phyloP scores from a whole-genome alignment of 345 rosid species.

The Moringa oleifera region DNA sequence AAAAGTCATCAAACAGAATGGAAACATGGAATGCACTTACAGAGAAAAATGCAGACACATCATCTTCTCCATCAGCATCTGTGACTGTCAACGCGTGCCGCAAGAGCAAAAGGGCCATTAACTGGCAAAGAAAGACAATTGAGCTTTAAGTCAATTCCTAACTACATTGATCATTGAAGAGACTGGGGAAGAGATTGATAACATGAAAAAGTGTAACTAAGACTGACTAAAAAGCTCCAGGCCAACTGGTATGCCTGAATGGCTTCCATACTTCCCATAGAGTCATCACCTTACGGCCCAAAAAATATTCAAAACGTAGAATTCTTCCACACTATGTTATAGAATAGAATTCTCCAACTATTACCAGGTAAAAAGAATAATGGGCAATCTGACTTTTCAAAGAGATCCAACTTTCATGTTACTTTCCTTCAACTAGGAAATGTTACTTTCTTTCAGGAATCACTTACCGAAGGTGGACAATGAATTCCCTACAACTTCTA shows the following conservation, averaged over 20 bases:
- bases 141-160: slow-evolving; percentile 8
- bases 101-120: slow-evolving; percentile 81
- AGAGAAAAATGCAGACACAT: slow-evolving; percentile 63
- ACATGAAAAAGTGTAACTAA: slow-evolving; percentile 1
- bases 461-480: too few relatives aligned
- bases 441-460: too few relatives aligned
- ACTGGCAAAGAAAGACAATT: slow-evolving; percentile 29
- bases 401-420: too few relatives aligned
- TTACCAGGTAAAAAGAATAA: too few relatives aligned
- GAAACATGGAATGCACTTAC: slow-evolving; percentile 40
- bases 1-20: background rate
- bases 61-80: slow-evolving; percentile 61
- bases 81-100: slow-evolving; percentile 68
- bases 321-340: too few relatives aligned
- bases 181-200: background rate
- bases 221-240: background rate
- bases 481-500: too few relatives aligned
- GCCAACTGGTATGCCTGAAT: background rate
- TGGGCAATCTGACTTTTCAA: too few relatives aligned
- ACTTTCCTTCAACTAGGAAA: too few relatives aligned
- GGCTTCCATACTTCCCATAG: too few relatives aligned
- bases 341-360: too few relatives aligned
- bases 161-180: background rate
- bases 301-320: too few relatives aligned
- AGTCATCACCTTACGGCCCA: too few relatives aligned